Conservation (phyloP, 371 early-diverging fungal genomes). For the Syncephalis fuscata region DNA sequence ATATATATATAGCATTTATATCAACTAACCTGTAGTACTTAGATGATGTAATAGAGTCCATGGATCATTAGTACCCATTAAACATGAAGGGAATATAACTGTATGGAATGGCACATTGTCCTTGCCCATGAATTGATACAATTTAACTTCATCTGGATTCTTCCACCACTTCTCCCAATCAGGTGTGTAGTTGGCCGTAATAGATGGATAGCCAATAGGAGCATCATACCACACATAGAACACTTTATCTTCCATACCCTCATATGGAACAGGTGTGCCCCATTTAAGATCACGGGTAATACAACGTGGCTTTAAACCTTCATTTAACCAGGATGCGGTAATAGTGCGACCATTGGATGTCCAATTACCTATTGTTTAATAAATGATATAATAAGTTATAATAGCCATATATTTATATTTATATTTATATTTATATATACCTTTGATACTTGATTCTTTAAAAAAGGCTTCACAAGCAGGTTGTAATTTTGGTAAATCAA, state of each 20-base stretch:
- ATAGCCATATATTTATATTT: too few relatives aligned
- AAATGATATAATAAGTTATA: too few relatives aligned
- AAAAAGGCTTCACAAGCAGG: conserved; percentile 56
- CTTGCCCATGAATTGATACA: conserved; percentile 99
- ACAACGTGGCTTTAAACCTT: conserved; percentile 92
- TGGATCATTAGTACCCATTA: conserved; percentile 75
- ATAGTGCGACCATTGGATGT: conserved; percentile 82
- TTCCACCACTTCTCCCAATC: conserved; percentile 98
- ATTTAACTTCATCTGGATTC: conserved; percentile 84
- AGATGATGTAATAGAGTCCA: conserved; percentile 91
- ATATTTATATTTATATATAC: conserved; percentile 9
- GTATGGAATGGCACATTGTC: conserved; percentile 99
- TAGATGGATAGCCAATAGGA: conserved; percentile 94
- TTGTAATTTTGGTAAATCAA: conserved; percentile 77
- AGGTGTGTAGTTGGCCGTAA: conserved; percentile 86
- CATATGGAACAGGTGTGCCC: conserved; percentile 97
- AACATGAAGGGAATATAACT: conserved; percentile 91
- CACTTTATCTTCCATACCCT: conserved; percentile 87
- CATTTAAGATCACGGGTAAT: conserved; percentile 99
- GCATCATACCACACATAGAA: conserved; percentile 99
- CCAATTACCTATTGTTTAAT: conserved; percentile 43
- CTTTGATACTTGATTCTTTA: conserved; percentile 37
- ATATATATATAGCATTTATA: neutral
- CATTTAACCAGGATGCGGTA: conserved; percentile 92
- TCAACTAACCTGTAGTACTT: conserved; percentile 67